Evolutionary conservation across 2,329 filamentous ascomycete species (phyloP).

Genomic region (Ilyonectria mors-panacis): DNA sequence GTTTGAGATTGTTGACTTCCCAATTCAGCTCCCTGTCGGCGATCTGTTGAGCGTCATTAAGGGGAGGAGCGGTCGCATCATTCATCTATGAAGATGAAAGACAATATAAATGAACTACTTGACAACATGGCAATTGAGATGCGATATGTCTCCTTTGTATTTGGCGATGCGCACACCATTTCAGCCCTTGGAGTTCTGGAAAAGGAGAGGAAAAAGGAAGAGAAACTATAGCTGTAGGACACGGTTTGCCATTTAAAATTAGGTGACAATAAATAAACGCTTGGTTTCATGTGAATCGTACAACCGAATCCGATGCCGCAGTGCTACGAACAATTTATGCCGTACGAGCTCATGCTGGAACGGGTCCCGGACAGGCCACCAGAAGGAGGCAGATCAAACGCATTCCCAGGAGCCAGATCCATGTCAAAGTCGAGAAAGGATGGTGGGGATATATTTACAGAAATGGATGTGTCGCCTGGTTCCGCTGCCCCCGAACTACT

Average conservation of each 20-base stretch:
- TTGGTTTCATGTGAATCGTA: background rate
- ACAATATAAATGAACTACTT: background rate
- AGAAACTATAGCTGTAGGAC: background rate
- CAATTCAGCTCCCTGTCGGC: constrained; percentile 67
- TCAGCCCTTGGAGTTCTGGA: background rate
- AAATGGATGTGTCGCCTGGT: background rate
- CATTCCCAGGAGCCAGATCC: background rate
- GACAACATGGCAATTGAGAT: background rate
- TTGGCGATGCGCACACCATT: background rate
- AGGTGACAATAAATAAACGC: background rate
- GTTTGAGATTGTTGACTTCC: constrained; percentile 68
- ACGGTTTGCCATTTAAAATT: background rate
- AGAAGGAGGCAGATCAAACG: constrained; percentile 10
- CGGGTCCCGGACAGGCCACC: background rate
- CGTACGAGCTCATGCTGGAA: background rate
- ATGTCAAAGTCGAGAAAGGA: constrained; percentile 22
- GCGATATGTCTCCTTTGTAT: background rate
- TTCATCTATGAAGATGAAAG: background rate
- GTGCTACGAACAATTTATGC: background rate
- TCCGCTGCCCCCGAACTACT: background rate
- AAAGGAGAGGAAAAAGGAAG: background rate
- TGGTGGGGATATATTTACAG: constrained; percentile 6
- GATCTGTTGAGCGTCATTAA: constrained; percentile 64
- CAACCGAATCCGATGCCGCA: background rate
- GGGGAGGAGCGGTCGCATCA: constrained; percentile 42